phyloP scores from a whole-genome alignment of 1,284 basidiomycete genomes.

The Cystobasidium pallidum region DNA sequence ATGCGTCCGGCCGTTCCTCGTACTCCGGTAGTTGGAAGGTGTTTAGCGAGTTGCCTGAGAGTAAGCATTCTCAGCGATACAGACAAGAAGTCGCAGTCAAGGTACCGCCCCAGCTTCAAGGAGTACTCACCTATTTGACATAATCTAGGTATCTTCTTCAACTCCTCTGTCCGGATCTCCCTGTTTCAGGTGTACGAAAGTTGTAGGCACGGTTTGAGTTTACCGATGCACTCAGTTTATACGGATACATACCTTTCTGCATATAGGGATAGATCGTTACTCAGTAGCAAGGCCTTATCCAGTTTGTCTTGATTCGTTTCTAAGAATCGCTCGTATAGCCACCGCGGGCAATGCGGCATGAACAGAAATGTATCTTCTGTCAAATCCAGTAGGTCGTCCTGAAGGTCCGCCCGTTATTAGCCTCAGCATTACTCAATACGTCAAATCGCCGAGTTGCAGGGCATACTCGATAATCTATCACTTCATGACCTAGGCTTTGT shows the following conservation, averaged over 20 bases:
- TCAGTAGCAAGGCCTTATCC: constrained; percentile 45
- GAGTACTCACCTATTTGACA: constrained; percentile 5
- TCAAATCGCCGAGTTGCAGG: no score
- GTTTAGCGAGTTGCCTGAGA: constrained; percentile 14
- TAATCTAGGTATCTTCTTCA: constrained; percentile 34
- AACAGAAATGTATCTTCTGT: constrained; percentile 48
- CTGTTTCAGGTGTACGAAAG: constrained; percentile 4
- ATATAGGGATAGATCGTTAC: constrained; percentile 50
- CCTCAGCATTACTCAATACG: no score
- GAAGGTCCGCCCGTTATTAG: no score
- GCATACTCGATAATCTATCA: constrained; percentile 18
- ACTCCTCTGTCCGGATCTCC: constrained; percentile 24
- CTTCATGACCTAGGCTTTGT: constrained; percentile 6
- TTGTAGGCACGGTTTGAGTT: not conserved
- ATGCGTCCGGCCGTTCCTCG: constrained; percentile 37
- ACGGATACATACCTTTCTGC: constrained; percentile 47
- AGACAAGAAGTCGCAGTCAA: no score
- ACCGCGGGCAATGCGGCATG: constrained; percentile 52
- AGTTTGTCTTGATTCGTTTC: constrained; percentile 45
- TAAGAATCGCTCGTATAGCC: constrained; percentile 49
- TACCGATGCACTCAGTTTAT: not conserved
- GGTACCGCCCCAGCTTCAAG: no score
- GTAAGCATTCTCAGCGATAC: no score
- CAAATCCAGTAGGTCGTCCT: constrained; percentile 41
- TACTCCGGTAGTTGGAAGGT: constrained; percentile 13